Evolutionary conservation across 1,284 basidiomycete genomes (phyloP).

Genomic region (Cryptococcus sp.): DNA sequence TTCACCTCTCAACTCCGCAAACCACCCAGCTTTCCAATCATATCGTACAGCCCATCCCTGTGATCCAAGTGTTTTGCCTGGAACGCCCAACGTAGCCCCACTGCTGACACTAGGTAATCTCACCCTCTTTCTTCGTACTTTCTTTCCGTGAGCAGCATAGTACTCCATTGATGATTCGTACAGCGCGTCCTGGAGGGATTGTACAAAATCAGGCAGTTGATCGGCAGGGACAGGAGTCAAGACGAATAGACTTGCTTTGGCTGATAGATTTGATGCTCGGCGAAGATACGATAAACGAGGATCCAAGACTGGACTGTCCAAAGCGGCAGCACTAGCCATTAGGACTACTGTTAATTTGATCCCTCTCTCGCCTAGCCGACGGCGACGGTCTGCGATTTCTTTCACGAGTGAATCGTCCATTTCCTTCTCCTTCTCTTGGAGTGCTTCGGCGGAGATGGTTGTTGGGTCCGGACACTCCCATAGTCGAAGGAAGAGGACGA

Average conservation of each 20-base stretch:
- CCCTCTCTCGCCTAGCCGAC: constrained; percentile 71
- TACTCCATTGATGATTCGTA: constrained; percentile 86
- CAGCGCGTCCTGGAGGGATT: constrained; percentile 77
- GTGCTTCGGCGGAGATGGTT: constrained; percentile 30
- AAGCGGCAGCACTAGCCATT: constrained; percentile 76
- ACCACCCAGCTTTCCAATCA: constrained; percentile 94
- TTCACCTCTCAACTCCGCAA: constrained; percentile 89
- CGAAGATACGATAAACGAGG: constrained; percentile 76
- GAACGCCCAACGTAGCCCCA: constrained; percentile 41
- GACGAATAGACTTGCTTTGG: constrained; percentile 87
- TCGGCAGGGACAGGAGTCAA: constrained; percentile 78
- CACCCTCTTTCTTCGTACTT: constrained; percentile 82
- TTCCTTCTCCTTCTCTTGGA: constrained; percentile 61
- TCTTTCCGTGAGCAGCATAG: constrained; percentile 85
- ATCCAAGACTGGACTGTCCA: constrained; percentile 81
- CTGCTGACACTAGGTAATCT: constrained; percentile 57
- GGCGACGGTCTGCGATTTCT: constrained; percentile 74
- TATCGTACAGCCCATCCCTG: constrained; percentile 96
- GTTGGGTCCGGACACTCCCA: constrained; percentile 56
- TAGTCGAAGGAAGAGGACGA: constrained; percentile 80
- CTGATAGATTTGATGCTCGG: constrained; percentile 79
- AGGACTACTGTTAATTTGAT: constrained; percentile 93
- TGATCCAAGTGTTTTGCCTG: constrained; percentile 57
- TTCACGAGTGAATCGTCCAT: constrained; percentile 69
- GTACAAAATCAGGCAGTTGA: constrained; percentile 79